A percentile compares a stretch with the other conserved stretches of the same genome.
phyloP scores from a whole-genome alignment of 805 yeast species.

The Lachancea meyersii region DNA sequence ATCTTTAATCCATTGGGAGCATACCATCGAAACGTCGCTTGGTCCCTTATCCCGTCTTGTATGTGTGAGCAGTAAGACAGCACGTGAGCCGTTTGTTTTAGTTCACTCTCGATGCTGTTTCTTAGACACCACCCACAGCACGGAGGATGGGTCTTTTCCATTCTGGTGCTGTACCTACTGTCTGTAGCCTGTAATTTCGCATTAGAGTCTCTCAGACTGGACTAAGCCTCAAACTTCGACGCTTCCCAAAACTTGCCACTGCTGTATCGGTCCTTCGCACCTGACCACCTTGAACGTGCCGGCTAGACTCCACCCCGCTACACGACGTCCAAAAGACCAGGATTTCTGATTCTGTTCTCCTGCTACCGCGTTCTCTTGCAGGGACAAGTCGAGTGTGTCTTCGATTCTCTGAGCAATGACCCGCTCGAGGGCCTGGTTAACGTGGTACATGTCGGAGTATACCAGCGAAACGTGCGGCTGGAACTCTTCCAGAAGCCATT shows the following conservation, averaged over 20 bases:
- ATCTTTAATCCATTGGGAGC: too few species aligned
- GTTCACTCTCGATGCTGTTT: too few species aligned
- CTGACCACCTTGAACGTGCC: slow-evolving; percentile 55
- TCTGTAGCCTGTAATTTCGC: too few species aligned
- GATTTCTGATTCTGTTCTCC: slow-evolving; percentile 14
- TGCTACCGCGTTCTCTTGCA: slow-evolving; percentile 8
- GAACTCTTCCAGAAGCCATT: slow-evolving; percentile 53
- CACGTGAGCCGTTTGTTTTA: too few species aligned
- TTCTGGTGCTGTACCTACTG: too few species aligned
- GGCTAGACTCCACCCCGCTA: slow-evolving; percentile 56
- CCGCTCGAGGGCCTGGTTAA: slow-evolving; percentile 58
- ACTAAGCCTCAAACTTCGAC: slow-evolving; percentile 33
- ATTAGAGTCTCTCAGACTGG: neutral
- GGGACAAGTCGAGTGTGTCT: slow-evolving; percentile 49
- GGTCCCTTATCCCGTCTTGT: too few species aligned
- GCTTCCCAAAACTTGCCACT: slow-evolving; percentile 60
- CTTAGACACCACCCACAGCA: neutral
- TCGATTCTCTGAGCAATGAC: slow-evolving; percentile 59
- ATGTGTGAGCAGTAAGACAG: too few species aligned
- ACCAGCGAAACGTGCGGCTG: slow-evolving; percentile 70
- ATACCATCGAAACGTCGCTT: too few species aligned
- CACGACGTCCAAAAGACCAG: slow-evolving; percentile 20
- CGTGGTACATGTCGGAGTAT: slow-evolving; percentile 58
- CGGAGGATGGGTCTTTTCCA: too few species aligned
- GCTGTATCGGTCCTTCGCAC: slow-evolving; percentile 64